phyloP scores from a whole-genome alignment of 257 asterid genomes.

The Capsicum pubescens region DNA sequence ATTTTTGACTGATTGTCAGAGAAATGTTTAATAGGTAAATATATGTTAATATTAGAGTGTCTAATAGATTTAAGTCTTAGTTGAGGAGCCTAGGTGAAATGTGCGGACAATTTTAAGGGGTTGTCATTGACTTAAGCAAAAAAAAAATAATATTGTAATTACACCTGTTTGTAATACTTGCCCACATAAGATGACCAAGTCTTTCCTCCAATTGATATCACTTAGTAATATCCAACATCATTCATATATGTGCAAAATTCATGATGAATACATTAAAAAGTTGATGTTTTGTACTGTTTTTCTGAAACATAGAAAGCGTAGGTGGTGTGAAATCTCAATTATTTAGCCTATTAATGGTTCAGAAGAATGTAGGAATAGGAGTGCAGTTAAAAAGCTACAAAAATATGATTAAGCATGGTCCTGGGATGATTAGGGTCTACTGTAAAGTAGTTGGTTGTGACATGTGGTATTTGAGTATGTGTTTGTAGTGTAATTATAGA shows the following conservation, averaged over 20 bases:
- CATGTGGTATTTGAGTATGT: conserved; percentile 21
- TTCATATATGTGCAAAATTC: not conserved
- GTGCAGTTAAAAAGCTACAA: not conserved
- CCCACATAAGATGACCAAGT: not conserved
- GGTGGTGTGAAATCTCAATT: conserved; percentile 8
- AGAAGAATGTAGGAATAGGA: not conserved
- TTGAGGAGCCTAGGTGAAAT: too few species aligned
- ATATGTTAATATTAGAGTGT: too few species aligned
- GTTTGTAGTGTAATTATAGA: conserved; percentile 6
- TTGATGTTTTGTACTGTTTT: not conserved
- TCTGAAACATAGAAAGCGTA: conserved; percentile 20
- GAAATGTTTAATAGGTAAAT: too few species aligned
- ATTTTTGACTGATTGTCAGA: too few species aligned
- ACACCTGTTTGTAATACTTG: not conserved
- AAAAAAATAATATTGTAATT: not conserved
- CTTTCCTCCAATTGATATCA: not conserved
- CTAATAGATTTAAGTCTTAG: too few species aligned
- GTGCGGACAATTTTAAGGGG: too few species aligned
- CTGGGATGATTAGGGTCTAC: conserved; percentile 9
- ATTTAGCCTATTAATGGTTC: conserved; percentile 9
- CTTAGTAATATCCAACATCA: not conserved
- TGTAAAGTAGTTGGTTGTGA: not conserved
- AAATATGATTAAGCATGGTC: not conserved
- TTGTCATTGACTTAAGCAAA: too few species aligned
- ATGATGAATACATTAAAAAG: not conserved